Evolutionary conservation across 1,284 basidiomycete species (phyloP).

Genomic region (Malassezia restricta): DNA sequence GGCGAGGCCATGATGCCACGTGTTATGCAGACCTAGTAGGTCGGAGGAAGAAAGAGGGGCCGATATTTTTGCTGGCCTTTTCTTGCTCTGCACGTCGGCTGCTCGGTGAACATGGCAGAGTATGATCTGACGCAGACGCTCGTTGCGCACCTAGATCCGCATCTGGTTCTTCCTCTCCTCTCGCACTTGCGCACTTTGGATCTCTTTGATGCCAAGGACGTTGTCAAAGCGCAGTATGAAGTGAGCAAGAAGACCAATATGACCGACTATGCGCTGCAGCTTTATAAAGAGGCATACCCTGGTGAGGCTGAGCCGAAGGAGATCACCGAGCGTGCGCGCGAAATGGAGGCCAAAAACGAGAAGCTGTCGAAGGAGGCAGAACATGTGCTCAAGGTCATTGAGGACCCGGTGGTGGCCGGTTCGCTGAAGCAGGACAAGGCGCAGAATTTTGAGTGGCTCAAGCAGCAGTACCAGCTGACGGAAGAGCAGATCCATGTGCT

Average conservation of each 20-base stretch:
- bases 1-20: no score
- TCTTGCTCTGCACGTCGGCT: background rate
- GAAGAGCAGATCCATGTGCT: slow-evolving; percentile 87
- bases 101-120: slow-evolving; percentile 32
- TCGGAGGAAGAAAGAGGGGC: no score
- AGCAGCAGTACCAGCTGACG: slow-evolving; percentile 85
- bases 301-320: slow-evolving; percentile 49
- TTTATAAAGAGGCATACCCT: slow-evolving; percentile 66
- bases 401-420: slow-evolving; percentile 80
- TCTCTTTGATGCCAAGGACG: slow-evolving; percentile 62
- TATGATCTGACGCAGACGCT: slow-evolving; percentile 59
- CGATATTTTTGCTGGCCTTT: no score
- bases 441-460: slow-evolving; percentile 84
- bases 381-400: slow-evolving; percentile 84
- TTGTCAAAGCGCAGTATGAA: slow-evolving; percentile 82
- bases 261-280: slow-evolving; percentile 52
- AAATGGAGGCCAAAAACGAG: slow-evolving; percentile 70
- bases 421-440: slow-evolving; percentile 82
- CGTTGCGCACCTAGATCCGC: slow-evolving; percentile 78
- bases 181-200: slow-evolving; percentile 61
- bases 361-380: slow-evolving; percentile 75
- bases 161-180: slow-evolving; percentile 82
- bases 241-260: slow-evolving; percentile 67
- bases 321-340: slow-evolving; percentile 48
- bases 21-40: no score